Evolutionary conservation across 108 stramenopile species (phyloP).

Genomic region (Aurantiochytrium sp.): DNA sequence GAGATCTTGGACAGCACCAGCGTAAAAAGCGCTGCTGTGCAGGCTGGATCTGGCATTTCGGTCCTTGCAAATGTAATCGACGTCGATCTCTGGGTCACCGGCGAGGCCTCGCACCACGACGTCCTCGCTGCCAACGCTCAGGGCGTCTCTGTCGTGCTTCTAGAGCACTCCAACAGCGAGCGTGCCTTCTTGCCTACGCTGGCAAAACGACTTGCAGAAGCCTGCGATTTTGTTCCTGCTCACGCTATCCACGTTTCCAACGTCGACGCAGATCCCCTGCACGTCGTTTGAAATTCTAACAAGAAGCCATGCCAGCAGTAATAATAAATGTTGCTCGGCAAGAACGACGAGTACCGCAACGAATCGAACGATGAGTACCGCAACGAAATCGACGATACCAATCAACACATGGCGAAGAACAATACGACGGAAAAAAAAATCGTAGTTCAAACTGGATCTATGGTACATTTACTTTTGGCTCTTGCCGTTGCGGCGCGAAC

Average conservation of each 20-base stretch:
- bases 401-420: too few species aligned
- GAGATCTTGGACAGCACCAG: neutral
- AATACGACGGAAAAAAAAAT: too few species aligned
- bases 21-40: neutral
- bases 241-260: neutral
- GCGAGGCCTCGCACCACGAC: conserved; percentile 20
- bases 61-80: neutral
- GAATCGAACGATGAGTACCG: too few species aligned
- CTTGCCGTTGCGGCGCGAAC: too few species aligned
- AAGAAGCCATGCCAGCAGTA: too few species aligned
- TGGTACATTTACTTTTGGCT: too few species aligned
- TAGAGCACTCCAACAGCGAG: conserved; percentile 24
- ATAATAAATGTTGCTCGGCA: too few species aligned
- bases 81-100: conserved; percentile 2
- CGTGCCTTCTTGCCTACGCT: neutral
- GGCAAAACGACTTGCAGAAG: neutral
- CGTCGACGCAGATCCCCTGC: neutral
- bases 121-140: neutral
- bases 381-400: too few species aligned
- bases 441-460: too few species aligned
- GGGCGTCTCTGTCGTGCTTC: neutral
- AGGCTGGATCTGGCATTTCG: neutral
- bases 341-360: too few species aligned
- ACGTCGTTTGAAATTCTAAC: neutral
- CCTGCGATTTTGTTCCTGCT: neutral